These are phyloP conservation scores for Venturia effusa DNA, from an alignment of 2,329 filamentous ascomycete species.

Conservation along the genomic window DNA sequence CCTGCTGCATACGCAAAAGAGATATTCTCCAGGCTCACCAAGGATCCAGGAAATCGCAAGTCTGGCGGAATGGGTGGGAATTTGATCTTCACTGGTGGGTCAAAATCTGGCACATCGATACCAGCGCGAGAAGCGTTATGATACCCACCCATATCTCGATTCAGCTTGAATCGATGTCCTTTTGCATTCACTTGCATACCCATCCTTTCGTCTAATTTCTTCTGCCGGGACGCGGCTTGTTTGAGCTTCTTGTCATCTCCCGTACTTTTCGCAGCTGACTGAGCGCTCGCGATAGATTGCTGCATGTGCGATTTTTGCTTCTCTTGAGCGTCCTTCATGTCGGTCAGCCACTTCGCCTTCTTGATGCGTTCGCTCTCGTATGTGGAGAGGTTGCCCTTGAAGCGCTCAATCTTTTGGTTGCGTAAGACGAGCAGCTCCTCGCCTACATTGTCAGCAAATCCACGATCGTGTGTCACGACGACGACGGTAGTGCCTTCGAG, in stretches of 20 bases:
- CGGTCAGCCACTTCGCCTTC: conserved; percentile 55
- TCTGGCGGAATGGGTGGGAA: conserved; percentile 54
- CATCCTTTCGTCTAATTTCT: conserved; percentile 73
- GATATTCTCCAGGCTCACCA: conserved; percentile 61
- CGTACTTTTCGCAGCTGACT: conserved; percentile 63
- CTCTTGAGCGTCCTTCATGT: conserved; percentile 75
- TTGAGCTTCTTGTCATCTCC: conserved; percentile 78
- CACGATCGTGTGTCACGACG: conserved; percentile 74
- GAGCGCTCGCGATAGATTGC: conserved; percentile 62
- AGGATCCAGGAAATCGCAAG: conserved; percentile 61
- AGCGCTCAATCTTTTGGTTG: conserved; percentile 60
- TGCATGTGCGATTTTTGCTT: conserved; percentile 73
- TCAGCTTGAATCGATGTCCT: conserved; percentile 71
- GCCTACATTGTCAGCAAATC: conserved; percentile 67
- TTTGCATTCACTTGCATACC: conserved; percentile 62
- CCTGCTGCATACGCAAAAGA: conserved; percentile 50
- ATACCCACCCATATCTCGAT: conserved; percentile 57
- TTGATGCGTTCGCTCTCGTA: conserved; percentile 61
- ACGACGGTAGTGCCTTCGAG: conserved; percentile 55
- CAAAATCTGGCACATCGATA: conserved; percentile 58
- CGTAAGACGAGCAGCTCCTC: conserved; percentile 66
- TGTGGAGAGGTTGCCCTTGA: conserved; percentile 61
- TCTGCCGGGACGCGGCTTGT: conserved; percentile 75
- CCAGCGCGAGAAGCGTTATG: conserved; percentile 49
- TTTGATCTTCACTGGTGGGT: conserved; percentile 44